Base-by-base conservation (phyloP, 192 early-diverging fungal genomes). In the Rhizoclosmatium sp. region DNA sequence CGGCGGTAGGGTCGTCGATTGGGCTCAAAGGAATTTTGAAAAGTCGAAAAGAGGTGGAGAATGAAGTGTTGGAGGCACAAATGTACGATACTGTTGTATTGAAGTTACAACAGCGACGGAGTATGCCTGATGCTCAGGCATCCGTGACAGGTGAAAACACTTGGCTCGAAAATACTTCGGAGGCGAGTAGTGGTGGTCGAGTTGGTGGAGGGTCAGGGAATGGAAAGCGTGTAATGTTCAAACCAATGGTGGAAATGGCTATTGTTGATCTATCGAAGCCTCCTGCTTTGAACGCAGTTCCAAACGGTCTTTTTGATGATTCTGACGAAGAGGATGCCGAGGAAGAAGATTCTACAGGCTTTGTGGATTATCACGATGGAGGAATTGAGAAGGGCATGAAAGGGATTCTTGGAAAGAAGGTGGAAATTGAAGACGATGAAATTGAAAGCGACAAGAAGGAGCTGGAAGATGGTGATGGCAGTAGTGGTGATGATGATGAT, bases 221-320 rank as follows among this genome's bases (percentile, higher is more conserved):
- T 14, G 21, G 48, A 39, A 71, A 56, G 54, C 10, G 51, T 5
- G 69, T 71, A 1, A 5, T 71, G 19, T 71, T 71, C 41, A 49
- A 45, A 40, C 21, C n/a, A 21, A 71, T 49, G 5, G 69, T 71
- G n/a, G 69, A 71, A 7, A 56, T 42, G 69, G 69, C 69, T 12
- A 49, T 71, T 12, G 69, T 71, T 10, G 69, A 71, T 39, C 39
- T 71, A 39, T 71, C 69, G 4, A 19, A 23, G 69, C 69, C 69
- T 1, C 69, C 69, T 49, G 47, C 69, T 3, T 23, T 40, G n/a
- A 49, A 12, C 7, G 69, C 69, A 3, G 31, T 56, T 5, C n/a
- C 23, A 49, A 45, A 71, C 14, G 47, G 49, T 1, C 14, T 71
- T n/a, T 71, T 71, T 71, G 69, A 71, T 56, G 69, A 71, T 71